Evolutionary conservation across 441 rosid genomes (phyloP).

Genomic region (Metrosideros polymorpha): DNA sequence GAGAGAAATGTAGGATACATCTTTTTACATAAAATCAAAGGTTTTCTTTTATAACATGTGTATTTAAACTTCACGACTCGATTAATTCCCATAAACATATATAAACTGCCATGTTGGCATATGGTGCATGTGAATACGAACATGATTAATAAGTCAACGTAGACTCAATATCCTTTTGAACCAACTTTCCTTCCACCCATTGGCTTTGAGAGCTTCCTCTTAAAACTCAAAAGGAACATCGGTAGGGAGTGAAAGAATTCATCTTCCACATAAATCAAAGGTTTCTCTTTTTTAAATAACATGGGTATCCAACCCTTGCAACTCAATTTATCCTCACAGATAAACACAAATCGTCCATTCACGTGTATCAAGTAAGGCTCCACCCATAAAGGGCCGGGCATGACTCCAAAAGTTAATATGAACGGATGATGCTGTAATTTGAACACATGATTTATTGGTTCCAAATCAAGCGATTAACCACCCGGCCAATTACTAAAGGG

Average conservation of each 20-base stretch:
- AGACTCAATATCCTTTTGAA: neutral
- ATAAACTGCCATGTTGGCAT: neutral
- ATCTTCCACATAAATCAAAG: neutral
- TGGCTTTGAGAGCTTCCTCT: neutral
- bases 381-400: neutral
- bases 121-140: neutral
- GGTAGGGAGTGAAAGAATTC: neutral
- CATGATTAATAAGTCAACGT: neutral
- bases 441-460: neutral
- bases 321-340: fast-evolving
- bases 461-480: neutral
- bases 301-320: neutral
- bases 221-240: neutral
- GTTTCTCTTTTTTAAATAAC: neutral
- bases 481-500: neutral
- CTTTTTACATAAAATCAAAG: too few species aligned
- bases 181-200: neutral
- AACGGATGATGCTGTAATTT: neutral
- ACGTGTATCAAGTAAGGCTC: fast-evolving
- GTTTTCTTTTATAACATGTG: too few species aligned
- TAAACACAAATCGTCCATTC: neutral
- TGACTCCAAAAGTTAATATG: neutral
- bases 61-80: neutral
- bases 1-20: too few species aligned
- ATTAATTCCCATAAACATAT: neutral